Conservation (phyloP, 1,139 yeast genomes). For the Candida albicans region DNA sequence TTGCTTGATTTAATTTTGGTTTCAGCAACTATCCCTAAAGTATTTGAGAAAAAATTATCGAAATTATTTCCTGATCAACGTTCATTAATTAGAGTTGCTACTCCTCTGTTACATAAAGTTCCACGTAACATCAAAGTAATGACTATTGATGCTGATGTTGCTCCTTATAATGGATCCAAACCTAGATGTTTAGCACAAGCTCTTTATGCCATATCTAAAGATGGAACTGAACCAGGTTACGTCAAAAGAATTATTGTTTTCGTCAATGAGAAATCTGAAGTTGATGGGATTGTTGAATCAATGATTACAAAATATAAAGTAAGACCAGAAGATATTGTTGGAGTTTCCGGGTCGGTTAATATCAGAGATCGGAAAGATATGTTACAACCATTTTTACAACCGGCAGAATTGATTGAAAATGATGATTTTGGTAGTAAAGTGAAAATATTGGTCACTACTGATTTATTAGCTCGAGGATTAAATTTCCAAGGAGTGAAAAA, state of each 20-base stretch:
- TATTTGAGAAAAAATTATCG: constrained; percentile 63
- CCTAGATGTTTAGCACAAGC: constrained; percentile 85
- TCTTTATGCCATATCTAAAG: constrained; percentile 78
- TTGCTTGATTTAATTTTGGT: constrained; percentile 70
- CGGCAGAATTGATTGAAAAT: constrained; percentile 46
- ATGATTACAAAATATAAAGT: constrained; percentile 58
- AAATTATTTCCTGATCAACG: constrained; percentile 62
- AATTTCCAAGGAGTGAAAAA: constrained; percentile 83
- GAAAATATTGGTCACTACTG: constrained; percentile 85
- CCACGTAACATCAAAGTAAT: constrained; percentile 73
- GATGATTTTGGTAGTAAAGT: constrained; percentile 29
- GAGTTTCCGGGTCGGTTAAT: constrained; percentile 65
- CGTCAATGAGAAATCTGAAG: constrained; percentile 74
- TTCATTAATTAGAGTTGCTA: constrained; percentile 58
- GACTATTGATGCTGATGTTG: constrained; percentile 69
- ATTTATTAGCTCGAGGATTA: constrained; percentile 84
- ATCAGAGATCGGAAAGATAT: constrained; percentile 57
- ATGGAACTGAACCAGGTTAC: constrained; percentile 74
- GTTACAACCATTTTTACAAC: constrained; percentile 61
- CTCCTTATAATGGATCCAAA: constrained; percentile 84
- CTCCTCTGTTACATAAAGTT: constrained; percentile 80
- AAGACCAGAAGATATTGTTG: constrained; percentile 43
- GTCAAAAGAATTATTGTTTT: constrained; percentile 85
- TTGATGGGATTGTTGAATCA: constrained; percentile 54
- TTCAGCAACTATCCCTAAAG: constrained; percentile 87